A percentile compares a stretch with the other conserved stretches of the same genome.
Evolutionary conservation across 2,329 filamentous ascomycete species (phyloP).

Genomic region (Verticillium nubilum): DNA sequence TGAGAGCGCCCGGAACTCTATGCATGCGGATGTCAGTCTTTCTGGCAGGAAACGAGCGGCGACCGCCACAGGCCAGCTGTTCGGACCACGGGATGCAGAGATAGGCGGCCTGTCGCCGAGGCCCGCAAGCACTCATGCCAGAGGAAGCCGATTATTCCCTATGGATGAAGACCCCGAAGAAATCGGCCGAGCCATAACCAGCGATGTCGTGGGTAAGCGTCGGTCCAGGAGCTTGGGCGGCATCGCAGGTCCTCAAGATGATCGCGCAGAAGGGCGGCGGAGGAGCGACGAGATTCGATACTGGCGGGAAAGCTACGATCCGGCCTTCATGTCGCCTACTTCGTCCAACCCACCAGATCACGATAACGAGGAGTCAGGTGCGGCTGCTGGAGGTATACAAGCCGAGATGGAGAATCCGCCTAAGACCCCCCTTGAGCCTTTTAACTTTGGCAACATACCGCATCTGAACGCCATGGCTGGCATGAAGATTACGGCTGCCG

Average conservation of each 20-base stretch:
- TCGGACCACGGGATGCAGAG: constrained; percentile 32
- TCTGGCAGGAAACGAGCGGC: constrained; percentile 33
- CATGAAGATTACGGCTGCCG: constrained; percentile 54
- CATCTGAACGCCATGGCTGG: constrained; percentile 40
- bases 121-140: constrained; percentile 54
- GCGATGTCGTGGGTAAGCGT: constrained; percentile 44
- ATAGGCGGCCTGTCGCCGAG: constrained; percentile 53
- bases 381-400: neutral
- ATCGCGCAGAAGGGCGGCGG: constrained; percentile 29
- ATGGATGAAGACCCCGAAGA: constrained; percentile 41
- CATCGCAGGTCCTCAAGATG: constrained; percentile 21
- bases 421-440: constrained; percentile 41
- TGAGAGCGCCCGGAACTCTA: constrained; percentile 47
- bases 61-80: constrained; percentile 33
- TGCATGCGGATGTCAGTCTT: constrained; percentile 37
- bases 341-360: constrained; percentile 39
- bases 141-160: constrained; percentile 32
- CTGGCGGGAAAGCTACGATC: constrained; percentile 57
- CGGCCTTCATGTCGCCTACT: constrained; percentile 43
- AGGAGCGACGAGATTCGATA: constrained; percentile 60
- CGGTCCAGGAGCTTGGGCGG: constrained; percentile 57
- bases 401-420: constrained; percentile 23
- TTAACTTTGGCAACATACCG: constrained; percentile 46
- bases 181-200: constrained; percentile 59
- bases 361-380: constrained; percentile 23